These are phyloP conservation scores for Lecanoromycetidae sp. DNA, from an alignment of 2,329 filamentous ascomycete genomes.

Conservation along the genomic window DNA sequence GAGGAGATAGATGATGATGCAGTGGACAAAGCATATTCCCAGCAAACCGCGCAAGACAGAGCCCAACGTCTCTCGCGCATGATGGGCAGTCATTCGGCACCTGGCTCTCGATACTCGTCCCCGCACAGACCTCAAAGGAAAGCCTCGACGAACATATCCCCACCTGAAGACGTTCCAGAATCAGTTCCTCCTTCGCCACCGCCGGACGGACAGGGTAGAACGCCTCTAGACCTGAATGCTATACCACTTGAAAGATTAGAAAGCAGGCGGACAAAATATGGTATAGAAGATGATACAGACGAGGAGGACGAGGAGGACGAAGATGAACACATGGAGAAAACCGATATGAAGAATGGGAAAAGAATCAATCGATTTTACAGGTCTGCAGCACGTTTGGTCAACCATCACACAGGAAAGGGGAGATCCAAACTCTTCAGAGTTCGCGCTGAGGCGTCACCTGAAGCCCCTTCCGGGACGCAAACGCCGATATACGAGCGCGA, in stretches of 20 bases:
- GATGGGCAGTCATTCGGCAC: slow-evolving; percentile 18
- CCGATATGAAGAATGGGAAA: neutral
- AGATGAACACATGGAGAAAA: slow-evolving; percentile 7
- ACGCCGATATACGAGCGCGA: slow-evolving; percentile 31
- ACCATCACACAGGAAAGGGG: slow-evolving; percentile 12
- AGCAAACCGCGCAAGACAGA: slow-evolving; percentile 16
- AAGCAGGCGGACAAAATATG: slow-evolving; percentile 18
- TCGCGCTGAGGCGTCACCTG: slow-evolving; percentile 19
- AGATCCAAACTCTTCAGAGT: slow-evolving; percentile 20
- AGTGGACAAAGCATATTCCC: slow-evolving; percentile 11
- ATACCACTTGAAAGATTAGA: slow-evolving; percentile 20
- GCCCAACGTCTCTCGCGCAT: slow-evolving; percentile 16
- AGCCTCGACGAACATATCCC: neutral
- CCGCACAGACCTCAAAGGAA: slow-evolving; percentile 8
- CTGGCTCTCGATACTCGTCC: slow-evolving; percentile 15
- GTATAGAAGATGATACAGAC: slow-evolving; percentile 21
- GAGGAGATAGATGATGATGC: slow-evolving; percentile 2
- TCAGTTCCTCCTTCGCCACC: slow-evolving; percentile 8
- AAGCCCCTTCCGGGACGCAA: slow-evolving; percentile 24
- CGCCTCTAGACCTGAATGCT: slow-evolving; percentile 19
- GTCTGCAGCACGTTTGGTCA: slow-evolving; percentile 10
- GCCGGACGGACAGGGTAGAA: neutral
- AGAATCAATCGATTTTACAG: slow-evolving; percentile 10
- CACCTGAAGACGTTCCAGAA: too few species aligned
- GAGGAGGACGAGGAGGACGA: slow-evolving; percentile 18